These are phyloP conservation scores for sunflower (Helianthus annuus) DNA, from an alignment of 129 eudicot species.

Conservation along the genomic window DNA sequence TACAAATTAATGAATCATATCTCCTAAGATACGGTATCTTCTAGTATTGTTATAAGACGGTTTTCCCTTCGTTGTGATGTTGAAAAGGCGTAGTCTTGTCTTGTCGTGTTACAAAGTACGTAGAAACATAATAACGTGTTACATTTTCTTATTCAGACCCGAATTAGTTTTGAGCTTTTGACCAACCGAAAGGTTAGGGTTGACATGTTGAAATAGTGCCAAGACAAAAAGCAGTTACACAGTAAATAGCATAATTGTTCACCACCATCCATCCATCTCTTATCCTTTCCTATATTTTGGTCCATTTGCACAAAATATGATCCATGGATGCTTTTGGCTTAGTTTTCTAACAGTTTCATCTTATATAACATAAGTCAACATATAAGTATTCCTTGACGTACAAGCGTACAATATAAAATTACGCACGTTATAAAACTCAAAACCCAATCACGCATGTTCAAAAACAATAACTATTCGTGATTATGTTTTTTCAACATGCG, in stretches of 20 bases:
- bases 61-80: too few species aligned
- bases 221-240: not conserved
- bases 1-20: too few species aligned
- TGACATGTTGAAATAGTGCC: not conserved
- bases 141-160: not conserved
- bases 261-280: constrained; percentile 2
- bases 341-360: not conserved
- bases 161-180: not conserved
- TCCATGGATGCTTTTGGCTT: not conserved
- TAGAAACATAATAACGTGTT: not conserved
- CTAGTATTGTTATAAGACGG: too few species aligned
- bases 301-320: not conserved
- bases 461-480: too few species aligned
- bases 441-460: too few species aligned
- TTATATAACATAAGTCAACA: not conserved
- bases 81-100: too few species aligned
- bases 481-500: too few species aligned
- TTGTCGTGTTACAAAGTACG: too few species aligned
- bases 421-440: too few species aligned
- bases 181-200: not conserved
- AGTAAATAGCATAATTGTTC: constrained; percentile 11
- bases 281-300: constrained; percentile 14
- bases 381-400: not conserved
- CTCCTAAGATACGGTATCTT: too few species aligned
- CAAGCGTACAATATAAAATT: too few species aligned